Conservation (phyloP, 495 filamentous ascomycete species). For the Penicillium chermesinum region DNA sequence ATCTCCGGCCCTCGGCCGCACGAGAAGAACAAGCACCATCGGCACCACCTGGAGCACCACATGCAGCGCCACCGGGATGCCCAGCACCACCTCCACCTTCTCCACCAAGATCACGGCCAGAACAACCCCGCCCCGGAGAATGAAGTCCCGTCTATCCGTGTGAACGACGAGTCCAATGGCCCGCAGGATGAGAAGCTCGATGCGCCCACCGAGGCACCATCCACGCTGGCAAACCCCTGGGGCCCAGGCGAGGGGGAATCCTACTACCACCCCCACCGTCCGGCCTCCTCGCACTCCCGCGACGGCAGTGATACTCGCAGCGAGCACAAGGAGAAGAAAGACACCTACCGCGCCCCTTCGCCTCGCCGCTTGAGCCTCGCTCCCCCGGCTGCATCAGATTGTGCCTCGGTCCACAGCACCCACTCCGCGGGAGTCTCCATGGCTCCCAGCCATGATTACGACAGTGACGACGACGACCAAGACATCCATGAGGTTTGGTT, state of each 20-base stretch:
- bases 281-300: conserved; percentile 22
- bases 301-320: conserved; percentile 7
- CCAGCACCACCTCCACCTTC: conserved; percentile 18
- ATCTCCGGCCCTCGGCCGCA: conserved; percentile 53
- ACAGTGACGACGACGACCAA: conserved; percentile 57
- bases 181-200: not conserved
- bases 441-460: conserved; percentile 40
- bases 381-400: conserved; percentile 30
- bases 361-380: conserved; percentile 24
- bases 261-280: conserved; percentile 28
- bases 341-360: conserved; percentile 40
- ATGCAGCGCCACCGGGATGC: conserved; percentile 16
- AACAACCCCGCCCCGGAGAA: not conserved
- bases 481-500: conserved; percentile 86
- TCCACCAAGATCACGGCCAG: conserved; percentile 7
- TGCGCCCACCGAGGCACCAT: not conserved
- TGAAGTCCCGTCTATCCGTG: conserved; percentile 26
- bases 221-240: conserved; percentile 9
- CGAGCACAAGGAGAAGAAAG: not conserved
- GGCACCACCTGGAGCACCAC: conserved; percentile 30
- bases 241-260: conserved; percentile 26
- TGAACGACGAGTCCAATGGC: conserved; percentile 21
- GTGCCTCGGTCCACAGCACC: conserved; percentile 33
- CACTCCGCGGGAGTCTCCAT: conserved; percentile 36
- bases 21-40: conserved; percentile 29